A percentile compares a stretch with the other conserved stretches of the same genome.
Evolutionary conservation across 768 basidiomycete species (phyloP).

Genomic region (Cantharellus anzutake): DNA sequence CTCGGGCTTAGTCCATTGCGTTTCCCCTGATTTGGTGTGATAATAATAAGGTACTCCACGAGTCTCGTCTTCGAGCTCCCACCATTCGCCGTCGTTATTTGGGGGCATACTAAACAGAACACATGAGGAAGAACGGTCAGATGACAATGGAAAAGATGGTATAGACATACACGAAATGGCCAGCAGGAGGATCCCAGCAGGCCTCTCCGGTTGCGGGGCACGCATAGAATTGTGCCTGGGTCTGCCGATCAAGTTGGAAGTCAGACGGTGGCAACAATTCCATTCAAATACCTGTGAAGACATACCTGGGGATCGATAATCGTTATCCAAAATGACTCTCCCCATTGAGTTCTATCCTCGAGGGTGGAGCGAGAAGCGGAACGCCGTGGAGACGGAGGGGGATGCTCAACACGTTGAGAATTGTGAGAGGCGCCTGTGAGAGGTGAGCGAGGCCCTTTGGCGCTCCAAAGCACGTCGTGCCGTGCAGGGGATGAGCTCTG

Average conservation of each 20-base stretch:
- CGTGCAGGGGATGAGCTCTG: no score
- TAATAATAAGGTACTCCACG: slow-evolving; percentile 84
- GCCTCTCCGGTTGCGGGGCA: slow-evolving; percentile 85
- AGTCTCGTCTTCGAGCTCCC: slow-evolving; percentile 77
- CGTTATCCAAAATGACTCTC: slow-evolving; percentile 88
- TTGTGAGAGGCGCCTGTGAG: no score
- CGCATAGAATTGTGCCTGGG: slow-evolving; percentile 57
- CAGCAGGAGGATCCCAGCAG: slow-evolving; percentile 83
- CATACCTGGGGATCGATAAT: slow-evolving; percentile 75
- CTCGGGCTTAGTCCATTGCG: slow-evolving; percentile 79
- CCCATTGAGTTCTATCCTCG: slow-evolving; percentile 30
- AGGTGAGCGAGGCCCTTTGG: no score
- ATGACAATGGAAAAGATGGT: slow-evolving; percentile 7
- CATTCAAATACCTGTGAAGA: slow-evolving; percentile 8
- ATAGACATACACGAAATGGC: slow-evolving; percentile 60
- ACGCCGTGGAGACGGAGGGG: neutral
- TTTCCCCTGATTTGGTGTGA: slow-evolving; percentile 79
- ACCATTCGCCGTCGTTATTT: slow-evolving; percentile 79
- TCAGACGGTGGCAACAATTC: neutral
- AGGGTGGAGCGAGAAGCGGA: neutral
- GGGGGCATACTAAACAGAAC: slow-evolving; percentile 46
- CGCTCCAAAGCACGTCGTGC: no score
- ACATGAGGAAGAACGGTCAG: neutral
- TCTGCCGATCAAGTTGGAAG: slow-evolving; percentile 15
- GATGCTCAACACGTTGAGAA: no score